Conservation (phyloP, 129 eudicot species). For the Tagetes erecta region DNA sequence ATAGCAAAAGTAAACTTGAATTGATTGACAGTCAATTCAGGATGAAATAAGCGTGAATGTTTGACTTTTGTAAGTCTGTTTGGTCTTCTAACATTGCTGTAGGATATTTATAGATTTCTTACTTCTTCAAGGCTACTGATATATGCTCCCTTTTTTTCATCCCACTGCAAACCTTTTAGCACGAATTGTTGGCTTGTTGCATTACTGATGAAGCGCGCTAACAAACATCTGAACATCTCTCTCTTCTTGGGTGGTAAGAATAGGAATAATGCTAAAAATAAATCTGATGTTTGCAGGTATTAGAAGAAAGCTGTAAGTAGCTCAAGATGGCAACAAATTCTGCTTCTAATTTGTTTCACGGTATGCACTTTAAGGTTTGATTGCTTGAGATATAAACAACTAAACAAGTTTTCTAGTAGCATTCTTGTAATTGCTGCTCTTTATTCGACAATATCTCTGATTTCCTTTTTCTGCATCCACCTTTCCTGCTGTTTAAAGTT, state of each 20-base stretch:
- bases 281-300: slow-evolving; percentile 25
- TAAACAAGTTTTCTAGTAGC: neutral
- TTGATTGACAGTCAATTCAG: neutral
- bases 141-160: neutral
- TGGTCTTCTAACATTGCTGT: neutral
- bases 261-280: neutral
- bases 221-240: neutral
- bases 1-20: neutral
- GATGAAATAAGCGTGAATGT: neutral
- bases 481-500: neutral
- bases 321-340: slow-evolving; percentile 33
- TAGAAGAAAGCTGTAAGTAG: slow-evolving; percentile 11
- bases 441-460: neutral
- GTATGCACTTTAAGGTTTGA: slow-evolving; percentile 20
- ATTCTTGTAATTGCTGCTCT: neutral
- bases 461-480: neutral
- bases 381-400: slow-evolving; percentile 9
- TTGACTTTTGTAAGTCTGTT: neutral
- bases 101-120: neutral
- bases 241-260: slow-evolving; percentile 16
- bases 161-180: neutral
- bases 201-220: neutral
- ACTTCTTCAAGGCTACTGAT: slow-evolving; percentile 10
- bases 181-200: neutral
- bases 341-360: slow-evolving; percentile 17